Evolutionary conservation across 2,329 filamentous ascomycete genomes (phyloP), one percentile per base, ranked within the genome.

Genomic region (Aspergillus novofumigatus): DNA sequence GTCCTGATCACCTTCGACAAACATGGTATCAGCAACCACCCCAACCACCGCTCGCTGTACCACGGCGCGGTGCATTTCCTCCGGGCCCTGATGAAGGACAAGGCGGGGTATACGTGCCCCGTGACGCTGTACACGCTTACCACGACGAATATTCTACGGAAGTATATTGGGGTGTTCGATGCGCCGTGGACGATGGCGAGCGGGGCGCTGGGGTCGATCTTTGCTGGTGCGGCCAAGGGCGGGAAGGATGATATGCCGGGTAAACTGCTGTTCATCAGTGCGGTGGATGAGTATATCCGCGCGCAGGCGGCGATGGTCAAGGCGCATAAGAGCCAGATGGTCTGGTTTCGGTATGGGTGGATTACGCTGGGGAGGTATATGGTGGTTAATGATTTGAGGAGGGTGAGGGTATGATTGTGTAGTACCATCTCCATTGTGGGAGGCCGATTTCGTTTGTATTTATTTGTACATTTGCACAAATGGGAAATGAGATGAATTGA

Each of bases 341-440:
- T 90, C 41, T 99, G 94, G 94, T 99, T 97, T 71, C 85, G 94
- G 7, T 97, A 92, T 84, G 91, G 92, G 2, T 99, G 92, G 92
- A 96, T 99, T 69, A 82, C 85, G 0, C 72, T 96, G 56, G 94
- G 92, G 68, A 82, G 94, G 59, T 99, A 97, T 76, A 97, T 99
- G 94, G 83, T 92, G 56, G 83, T 97, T 32, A 99, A 99, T 75
- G 92, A 97, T 72, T 71, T 99, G 75, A 83, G 80, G 69, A 80
- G 80, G 67, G 85, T 84, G 72, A 82, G 80, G 65, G 65, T 80
- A 52, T 70, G 65, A 62, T 2, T 20, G 41, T 25, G 11, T 49
- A n/a, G n/a, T 23, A 23, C 10, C 6, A 29, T 21, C 14, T 49
- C 20, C 5, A 1, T 25, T 41, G 21, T 52, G 14, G 14, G 14